Percentiles rank a stretch among this genome's conserved stretches.
phyloP scores from a whole-genome alignment of 208 protist genomes.

The Trypanosoma avium region DNA sequence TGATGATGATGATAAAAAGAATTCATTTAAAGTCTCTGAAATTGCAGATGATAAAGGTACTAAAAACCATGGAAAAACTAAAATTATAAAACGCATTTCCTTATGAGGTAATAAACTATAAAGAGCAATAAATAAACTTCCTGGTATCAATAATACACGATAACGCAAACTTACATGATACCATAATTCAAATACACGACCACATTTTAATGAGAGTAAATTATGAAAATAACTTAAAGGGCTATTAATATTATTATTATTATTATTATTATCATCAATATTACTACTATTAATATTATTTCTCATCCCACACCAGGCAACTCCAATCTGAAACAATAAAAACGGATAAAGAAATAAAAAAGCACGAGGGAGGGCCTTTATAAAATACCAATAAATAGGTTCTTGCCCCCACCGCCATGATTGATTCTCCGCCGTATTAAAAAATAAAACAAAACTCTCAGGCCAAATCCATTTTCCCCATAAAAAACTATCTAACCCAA shows the following conservation, averaged over 20 bases:
- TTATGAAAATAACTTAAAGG: no score
- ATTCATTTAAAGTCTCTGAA: constrained; percentile 9
- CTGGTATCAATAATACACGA: constrained; percentile 28
- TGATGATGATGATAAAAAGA: not conserved
- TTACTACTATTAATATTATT: no score
- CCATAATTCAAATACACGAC: not conserved
- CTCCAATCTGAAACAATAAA: constrained; percentile 20
- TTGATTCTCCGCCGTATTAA: constrained; percentile 90
- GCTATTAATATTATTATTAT: no score
- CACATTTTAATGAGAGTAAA: not conserved
- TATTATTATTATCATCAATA: no score
- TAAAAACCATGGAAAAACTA: constrained; percentile 85
- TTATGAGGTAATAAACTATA: constrained; percentile 93
- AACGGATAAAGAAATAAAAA: constrained; percentile 43
- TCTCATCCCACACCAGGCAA: constrained; percentile 14
- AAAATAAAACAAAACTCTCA: constrained; percentile 88
- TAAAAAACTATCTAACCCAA: constrained; percentile 80
- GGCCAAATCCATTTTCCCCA: constrained; percentile 89
- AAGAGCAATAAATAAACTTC: constrained; percentile 59
- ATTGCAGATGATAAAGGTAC: constrained; percentile 46
- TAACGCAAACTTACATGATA: constrained; percentile 4
- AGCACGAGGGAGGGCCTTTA: constrained; percentile 69
- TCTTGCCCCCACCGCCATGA: constrained; percentile 75
- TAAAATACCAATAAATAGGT: constrained; percentile 89
- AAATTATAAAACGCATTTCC: constrained; percentile 94